These are phyloP conservation scores for Fusarium redolens DNA, from an alignment of 2,329 filamentous ascomycete species.

Conservation along the genomic window DNA sequence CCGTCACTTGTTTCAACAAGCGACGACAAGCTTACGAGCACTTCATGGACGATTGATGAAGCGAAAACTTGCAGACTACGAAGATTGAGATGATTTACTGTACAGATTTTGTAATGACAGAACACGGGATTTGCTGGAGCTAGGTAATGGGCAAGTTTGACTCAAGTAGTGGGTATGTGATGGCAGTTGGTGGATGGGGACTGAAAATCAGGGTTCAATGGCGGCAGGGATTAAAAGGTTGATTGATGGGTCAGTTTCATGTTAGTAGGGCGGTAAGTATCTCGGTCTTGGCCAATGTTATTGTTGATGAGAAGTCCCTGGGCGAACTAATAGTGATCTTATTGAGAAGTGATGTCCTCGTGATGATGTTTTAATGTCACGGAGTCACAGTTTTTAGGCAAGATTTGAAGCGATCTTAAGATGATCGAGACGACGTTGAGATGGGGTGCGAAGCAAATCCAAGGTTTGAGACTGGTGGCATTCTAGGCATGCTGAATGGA, in stretches of 20 bases:
- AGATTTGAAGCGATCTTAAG: conserved; percentile 14
- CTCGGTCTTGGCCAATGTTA: conserved; percentile 4
- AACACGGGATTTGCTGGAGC: conserved; percentile 5
- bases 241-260: conserved; percentile 16
- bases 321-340: not conserved
- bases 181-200: not conserved
- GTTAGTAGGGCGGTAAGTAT: not conserved
- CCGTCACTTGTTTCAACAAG: conserved; percentile 30
- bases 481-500: not conserved
- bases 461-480: conserved; percentile 11
- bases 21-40: conserved; percentile 34
- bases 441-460: not conserved
- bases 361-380: not conserved
- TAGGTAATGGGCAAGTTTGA: conserved; percentile 1
- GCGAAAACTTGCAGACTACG: not conserved
- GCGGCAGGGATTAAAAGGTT: conserved; percentile 27
- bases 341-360: conserved; percentile 2
- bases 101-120: not conserved
- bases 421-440: not conserved
- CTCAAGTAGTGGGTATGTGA: not conserved
- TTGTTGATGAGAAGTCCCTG: not conserved
- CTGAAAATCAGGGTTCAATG: conserved; percentile 35
- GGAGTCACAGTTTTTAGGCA: not conserved
- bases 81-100: not conserved
- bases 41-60: conserved; percentile 36